Conservation (phyloP, 2,329 filamentous ascomycete species). For the Chaetomiaceae sp. region DNA sequence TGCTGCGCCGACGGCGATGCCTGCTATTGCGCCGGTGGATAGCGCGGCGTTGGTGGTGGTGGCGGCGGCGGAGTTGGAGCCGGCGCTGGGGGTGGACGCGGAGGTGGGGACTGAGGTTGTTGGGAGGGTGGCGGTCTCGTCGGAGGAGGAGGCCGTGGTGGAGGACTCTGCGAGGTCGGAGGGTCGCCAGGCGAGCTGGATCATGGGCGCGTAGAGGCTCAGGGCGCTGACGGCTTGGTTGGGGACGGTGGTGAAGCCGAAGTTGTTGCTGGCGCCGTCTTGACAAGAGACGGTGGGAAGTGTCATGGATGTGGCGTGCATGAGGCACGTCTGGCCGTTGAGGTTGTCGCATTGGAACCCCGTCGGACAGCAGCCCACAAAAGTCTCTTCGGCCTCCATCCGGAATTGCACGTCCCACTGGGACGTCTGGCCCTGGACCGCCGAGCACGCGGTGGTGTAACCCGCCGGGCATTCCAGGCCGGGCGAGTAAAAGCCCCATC, state of each 20-base stretch:
- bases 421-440: constrained; percentile 22
- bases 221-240: neutral
- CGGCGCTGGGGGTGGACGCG: neutral
- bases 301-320: neutral
- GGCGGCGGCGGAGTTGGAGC: neutral
- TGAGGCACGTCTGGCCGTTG: constrained; percentile 20
- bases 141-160: neutral
- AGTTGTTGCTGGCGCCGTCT: constrained; percentile 1
- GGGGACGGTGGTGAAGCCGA: constrained; percentile 17
- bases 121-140: neutral
- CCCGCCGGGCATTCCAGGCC: constrained; percentile 33
- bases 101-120: neutral
- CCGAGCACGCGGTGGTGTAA: constrained; percentile 32
- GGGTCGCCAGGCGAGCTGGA: constrained; percentile 21
- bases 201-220: constrained; percentile 22
- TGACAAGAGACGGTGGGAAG: constrained; percentile 14
- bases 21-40: constrained; percentile 18
- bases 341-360: constrained; percentile 21
- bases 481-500: constrained; percentile 37
- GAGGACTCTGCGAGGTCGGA: constrained; percentile 15
- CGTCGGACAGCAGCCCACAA: constrained; percentile 23
- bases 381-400: constrained; percentile 19
- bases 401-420: constrained; percentile 19
- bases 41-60: neutral
- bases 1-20: constrained; percentile 18